Evolutionary conservation across 108 stramenopile genomes (phyloP), one percentile per base, ranked within the genome.

Genomic region (Fragilaria crotonensis): DNA sequence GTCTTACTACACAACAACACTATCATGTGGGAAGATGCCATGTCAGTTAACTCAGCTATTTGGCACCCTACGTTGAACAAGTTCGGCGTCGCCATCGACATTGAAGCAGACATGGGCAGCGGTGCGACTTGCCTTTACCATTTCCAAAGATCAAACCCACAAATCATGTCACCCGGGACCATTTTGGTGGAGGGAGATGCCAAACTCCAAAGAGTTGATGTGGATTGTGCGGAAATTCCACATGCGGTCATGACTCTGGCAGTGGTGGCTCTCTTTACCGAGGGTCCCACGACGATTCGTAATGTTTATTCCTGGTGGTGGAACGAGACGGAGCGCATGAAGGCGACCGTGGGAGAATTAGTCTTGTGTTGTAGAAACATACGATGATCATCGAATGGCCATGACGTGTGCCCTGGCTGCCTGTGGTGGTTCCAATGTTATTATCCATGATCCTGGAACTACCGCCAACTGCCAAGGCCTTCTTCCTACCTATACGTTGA

Each of bases 161-260:
- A n/a, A n/a, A n/a, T n/a, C n/a, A 60, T 66, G 30, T 71, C 83
- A 53, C 76, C 89, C 14, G 63, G 29, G 22, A 74, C 70, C 18
- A 94, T 95, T 48, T 72, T 95, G 33, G 94, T 96, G 18, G 95
- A 98, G 62, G 97, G 97, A 17, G 97, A 98, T 80, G 97, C 97
- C 33, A 72, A 68, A 25, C 83, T 97, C 33, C 87, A 85, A 75
- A 90, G 96, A 5, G 89, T 95, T 5, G 95, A 96, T 73, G 95
- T 96, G 22, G 95, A 98, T 62, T 98, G 97, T 76, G 90, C 89
- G 11, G 88, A 88, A 52, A 98, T 98, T 54, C 97, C 97, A 3
- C 95, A 98, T 80, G 97, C 96, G 47, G 95, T 96, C 48, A 98
- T 98, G n/a, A n/a, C n/a, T n/a, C n/a, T n/a, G n/a, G n/a, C n/a